phyloP scores from a whole-genome alignment of 345 rosid genomes.

The Eucalyptus cladocalyx region DNA sequence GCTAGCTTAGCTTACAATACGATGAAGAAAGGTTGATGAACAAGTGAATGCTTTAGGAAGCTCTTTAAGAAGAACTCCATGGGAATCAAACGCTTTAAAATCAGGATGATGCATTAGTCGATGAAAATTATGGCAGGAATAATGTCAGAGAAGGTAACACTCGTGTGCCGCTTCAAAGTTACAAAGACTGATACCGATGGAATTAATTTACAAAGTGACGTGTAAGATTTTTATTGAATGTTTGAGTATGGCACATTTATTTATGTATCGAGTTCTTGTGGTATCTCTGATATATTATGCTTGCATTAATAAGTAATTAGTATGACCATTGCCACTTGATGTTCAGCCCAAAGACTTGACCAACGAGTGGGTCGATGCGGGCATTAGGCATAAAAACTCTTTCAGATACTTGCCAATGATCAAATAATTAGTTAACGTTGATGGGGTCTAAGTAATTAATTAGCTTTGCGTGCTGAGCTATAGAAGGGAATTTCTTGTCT shows the following conservation, averaged over 20 bases:
- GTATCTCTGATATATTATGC: too few relatives aligned
- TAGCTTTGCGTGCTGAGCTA: neutral
- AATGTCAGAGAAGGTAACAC: neutral
- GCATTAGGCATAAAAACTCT: neutral
- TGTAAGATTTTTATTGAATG: neutral
- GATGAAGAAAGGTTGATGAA: neutral
- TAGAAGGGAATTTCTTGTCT: neutral
- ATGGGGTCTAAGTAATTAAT: neutral
- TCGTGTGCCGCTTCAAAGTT: neutral
- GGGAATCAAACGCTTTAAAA: neutral
- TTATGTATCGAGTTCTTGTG: neutral
- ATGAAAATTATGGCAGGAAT: neutral
- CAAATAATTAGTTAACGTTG: neutral
- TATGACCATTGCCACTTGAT: neutral
- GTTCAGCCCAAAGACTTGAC: neutral
- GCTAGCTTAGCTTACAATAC: neutral
- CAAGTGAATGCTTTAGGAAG: neutral
- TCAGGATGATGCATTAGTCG: neutral
- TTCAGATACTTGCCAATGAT: neutral
- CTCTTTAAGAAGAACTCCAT: neutral
- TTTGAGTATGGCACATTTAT: neutral
- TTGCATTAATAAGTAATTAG: neutral
- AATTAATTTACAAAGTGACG: neutral
- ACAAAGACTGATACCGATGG: neutral
- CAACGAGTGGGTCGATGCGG: neutral